Percentiles rank a stretch among this genome's conserved stretches.
Conservation (phyloP, 164 flowering plant genomes). For the Santalum album region DNA sequence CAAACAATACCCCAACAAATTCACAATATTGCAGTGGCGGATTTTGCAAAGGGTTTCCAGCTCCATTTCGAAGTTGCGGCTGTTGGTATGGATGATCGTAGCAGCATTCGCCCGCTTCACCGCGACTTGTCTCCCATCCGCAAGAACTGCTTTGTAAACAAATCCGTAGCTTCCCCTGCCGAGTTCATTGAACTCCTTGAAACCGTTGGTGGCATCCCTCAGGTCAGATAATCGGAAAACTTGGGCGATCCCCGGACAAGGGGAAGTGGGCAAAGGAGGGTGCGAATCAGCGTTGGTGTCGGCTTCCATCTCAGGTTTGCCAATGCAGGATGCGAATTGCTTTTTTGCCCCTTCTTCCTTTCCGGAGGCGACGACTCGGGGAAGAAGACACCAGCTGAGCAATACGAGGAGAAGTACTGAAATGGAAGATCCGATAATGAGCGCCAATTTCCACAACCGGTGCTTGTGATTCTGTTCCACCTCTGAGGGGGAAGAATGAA, state of each 20-base stretch:
- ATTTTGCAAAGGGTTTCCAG: constrained; percentile 68
- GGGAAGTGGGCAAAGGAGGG: constrained; percentile 24
- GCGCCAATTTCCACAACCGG: constrained; percentile 20
- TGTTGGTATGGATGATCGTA: constrained; percentile 69
- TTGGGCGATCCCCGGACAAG: constrained; percentile 51
- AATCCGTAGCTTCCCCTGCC: constrained; percentile 95
- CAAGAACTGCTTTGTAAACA: constrained; percentile 76
- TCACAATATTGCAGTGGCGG: constrained; percentile 67
- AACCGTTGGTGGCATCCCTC: constrained; percentile 87
- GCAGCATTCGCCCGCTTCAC: constrained; percentile 91
- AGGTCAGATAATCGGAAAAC: constrained; percentile 77
- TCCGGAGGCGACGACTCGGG: constrained; percentile 21
- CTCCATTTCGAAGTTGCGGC: constrained; percentile 69
- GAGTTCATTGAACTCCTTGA: constrained; percentile 89
- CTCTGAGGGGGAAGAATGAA: constrained; percentile 24
- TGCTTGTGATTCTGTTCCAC: constrained; percentile 18
- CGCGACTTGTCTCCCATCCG: constrained; percentile 79
- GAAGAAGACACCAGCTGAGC: constrained; percentile 45
- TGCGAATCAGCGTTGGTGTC: constrained; percentile 20
- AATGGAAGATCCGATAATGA: constrained; percentile 43
- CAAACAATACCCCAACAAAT: constrained; percentile 67
- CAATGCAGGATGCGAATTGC: constrained; percentile 36
- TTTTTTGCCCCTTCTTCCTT: constrained; percentile 29
- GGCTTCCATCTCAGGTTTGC: constrained; percentile 33
- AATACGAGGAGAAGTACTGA: constrained; percentile 35